A percentile compares a stretch with the other conserved stretches of the same genome.
Evolutionary conservation across 306 rosid species (phyloP).

Genomic region (Chamaecrista fasciculata): DNA sequence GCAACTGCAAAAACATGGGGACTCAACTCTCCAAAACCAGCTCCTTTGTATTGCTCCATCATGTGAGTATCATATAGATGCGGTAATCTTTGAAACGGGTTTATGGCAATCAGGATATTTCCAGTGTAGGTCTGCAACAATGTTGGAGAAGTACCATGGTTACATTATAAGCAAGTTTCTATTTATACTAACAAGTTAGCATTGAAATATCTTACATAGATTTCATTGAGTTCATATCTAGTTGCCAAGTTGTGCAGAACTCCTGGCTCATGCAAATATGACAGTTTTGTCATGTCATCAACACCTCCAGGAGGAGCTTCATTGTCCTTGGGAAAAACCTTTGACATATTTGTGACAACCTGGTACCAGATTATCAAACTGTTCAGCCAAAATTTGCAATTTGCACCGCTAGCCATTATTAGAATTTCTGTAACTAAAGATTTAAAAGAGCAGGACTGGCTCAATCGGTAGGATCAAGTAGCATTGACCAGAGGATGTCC

Average conservation of each 20-base stretch:
- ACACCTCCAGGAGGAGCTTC: constrained; percentile 99
- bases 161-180: constrained; percentile 28
- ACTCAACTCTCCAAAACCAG: constrained; percentile 94
- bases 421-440: constrained; percentile 5
- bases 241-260: constrained; percentile 93
- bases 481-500: background rate
- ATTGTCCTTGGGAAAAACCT: constrained; percentile 90
- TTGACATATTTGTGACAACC: constrained; percentile 80
- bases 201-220: constrained; percentile 64
- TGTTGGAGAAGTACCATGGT: constrained; percentile 31
- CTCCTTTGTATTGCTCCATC: constrained; percentile 99
- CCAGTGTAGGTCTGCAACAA: constrained; percentile 94
- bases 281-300: constrained; percentile 98
- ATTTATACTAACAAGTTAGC: constrained; percentile 21
- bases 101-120: constrained; percentile 93
- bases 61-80: constrained; percentile 95
- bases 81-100: constrained; percentile 97
- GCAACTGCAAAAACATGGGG: constrained; percentile 99
- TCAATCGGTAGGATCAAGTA: background rate
- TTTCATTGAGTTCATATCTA: constrained; percentile 98
- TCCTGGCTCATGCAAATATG: constrained; percentile 99
- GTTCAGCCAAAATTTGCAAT: constrained; percentile 26
- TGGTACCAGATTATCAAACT: constrained; percentile 40
- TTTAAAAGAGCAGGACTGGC: constrained; percentile 15
- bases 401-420: background rate